Evolutionary conservation across 352 stramenopile genomes (phyloP), one percentile per base, ranked within the genome.

Genomic region (Elongisporangium anandrum): DNA sequence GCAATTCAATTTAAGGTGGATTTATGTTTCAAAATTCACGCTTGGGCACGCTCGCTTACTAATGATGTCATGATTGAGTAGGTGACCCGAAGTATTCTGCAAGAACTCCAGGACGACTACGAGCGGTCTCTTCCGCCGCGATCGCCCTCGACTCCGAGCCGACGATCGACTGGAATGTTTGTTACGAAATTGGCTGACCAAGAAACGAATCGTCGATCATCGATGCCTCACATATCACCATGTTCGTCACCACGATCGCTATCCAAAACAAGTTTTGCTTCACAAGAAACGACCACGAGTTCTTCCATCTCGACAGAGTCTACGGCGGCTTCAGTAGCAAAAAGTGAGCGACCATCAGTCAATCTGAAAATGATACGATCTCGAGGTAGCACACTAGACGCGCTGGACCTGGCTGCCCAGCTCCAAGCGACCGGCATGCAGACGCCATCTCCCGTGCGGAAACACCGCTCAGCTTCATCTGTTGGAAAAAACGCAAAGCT

Each of bases 31-130:
- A 1, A 41, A 8, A 41, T 41, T 41, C 9, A 15, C 29, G 1
- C 2, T 41, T 41, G 4, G n/a, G n/a, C n/a, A n/a, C n/a, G n/a
- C n/a, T n/a, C 29, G 9, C 6, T 13, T 8, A 41, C 29, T 41
- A 15, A 41, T 41, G 9, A 8, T 41, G 29, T 8, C 24, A 7
- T 34, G 3, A 8, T 9, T 8, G 9, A 23, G 1, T 23, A 70
- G 63, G 59, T 85, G 16, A 73, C 75, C 3, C 66, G 79, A 23
- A 52, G 54, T 15, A 64, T 70, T 22, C 45, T 85, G 17, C 56
- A 68, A 55, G 56, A 45, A 4, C 56, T 80, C 45, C 57, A 75
- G 34, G 26, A 68, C 9, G 70, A 78, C 3, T 79, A 70, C 52
- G 72, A 79, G 29, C 21, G 59, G 10, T 41, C 29, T 8, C 9